These are phyloP conservation scores for Colletotrichum coccodes DNA, from an alignment of 2,329 filamentous ascomycete genomes.

Conservation along the genomic window DNA sequence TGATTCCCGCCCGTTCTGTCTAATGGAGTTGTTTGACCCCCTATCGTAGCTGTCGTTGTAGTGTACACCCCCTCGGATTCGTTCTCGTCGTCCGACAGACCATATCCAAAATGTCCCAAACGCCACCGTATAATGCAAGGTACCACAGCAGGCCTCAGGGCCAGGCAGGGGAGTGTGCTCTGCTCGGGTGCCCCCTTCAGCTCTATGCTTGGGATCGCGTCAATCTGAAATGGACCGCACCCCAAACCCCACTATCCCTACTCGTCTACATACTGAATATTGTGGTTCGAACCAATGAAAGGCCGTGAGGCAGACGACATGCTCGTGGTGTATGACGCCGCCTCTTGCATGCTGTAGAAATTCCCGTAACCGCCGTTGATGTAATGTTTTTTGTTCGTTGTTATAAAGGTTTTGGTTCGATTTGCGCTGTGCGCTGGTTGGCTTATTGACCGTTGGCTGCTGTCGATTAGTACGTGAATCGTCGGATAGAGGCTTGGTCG, in stretches of 20 bases:
- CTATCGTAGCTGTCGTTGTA: not conserved
- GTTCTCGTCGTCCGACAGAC: constrained; percentile 3
- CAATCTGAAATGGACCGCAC: not conserved
- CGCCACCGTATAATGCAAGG: constrained; percentile 8
- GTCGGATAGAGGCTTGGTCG: not conserved
- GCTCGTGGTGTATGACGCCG: not conserved
- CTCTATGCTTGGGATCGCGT: not conserved
- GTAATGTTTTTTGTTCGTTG: not conserved
- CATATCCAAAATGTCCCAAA: not conserved
- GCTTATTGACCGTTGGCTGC: constrained; percentile 7
- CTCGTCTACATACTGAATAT: not conserved
- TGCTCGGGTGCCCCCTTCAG: not conserved
- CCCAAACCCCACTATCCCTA: not conserved
- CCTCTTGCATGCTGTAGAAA: not conserved
- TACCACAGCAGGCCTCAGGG: not conserved
- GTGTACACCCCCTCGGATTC: not conserved
- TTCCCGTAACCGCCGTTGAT: constrained; percentile 14
- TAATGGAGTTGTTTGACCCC: not conserved
- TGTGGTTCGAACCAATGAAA: constrained; percentile 11
- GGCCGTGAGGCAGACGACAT: constrained; percentile 24
- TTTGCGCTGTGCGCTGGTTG: not conserved
- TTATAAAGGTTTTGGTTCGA: not conserved
- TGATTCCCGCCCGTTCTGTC: not conserved
- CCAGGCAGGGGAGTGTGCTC: not conserved
- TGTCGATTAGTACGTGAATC: not conserved